Evolutionary conservation across 2,329 filamentous ascomycete genomes (phyloP).

Genomic region (Zarea fungicola): DNA sequence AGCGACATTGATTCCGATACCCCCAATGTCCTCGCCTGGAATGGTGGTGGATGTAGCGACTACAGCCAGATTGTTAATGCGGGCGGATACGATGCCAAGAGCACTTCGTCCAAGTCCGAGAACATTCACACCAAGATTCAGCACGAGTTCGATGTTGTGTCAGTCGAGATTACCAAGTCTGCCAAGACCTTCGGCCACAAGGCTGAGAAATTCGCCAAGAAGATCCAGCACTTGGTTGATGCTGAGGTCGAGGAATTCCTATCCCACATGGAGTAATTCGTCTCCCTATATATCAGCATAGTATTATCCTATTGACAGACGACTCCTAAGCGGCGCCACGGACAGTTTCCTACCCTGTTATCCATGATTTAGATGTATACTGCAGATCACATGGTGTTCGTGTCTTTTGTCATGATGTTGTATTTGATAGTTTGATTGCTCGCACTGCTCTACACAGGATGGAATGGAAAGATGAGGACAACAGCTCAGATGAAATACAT

Average conservation of each 20-base stretch:
- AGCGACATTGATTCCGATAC: slow-evolving; percentile 80
- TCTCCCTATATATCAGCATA: neutral
- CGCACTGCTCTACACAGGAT: neutral
- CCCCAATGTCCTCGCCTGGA: slow-evolving; percentile 95
- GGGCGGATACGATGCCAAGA: slow-evolving; percentile 62
- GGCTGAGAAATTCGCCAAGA: slow-evolving; percentile 57
- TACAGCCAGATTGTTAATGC: slow-evolving; percentile 74
- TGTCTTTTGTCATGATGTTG: neutral
- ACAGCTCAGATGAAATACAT: slow-evolving; percentile 12
- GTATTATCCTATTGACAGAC: neutral
- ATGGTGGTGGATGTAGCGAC: slow-evolving; percentile 92
- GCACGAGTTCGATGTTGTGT: slow-evolving; percentile 53
- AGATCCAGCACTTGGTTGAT: slow-evolving; percentile 58
- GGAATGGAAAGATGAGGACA: slow-evolving; percentile 4
- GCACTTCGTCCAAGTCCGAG: slow-evolving; percentile 42
- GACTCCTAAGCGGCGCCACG: neutral
- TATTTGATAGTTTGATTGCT: neutral
- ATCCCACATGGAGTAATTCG: slow-evolving; percentile 41
- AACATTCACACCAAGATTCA: slow-evolving; percentile 57
- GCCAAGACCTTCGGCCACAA: slow-evolving; percentile 49
- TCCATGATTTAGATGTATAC: slow-evolving; percentile 10
- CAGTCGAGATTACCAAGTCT: slow-evolving; percentile 51
- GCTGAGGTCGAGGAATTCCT: slow-evolving; percentile 57
- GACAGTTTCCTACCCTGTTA: slow-evolving; percentile 4
- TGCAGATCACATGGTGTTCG: slow-evolving; percentile 5